Conservation (phyloP, 2,329 filamentous ascomycete species). For the Botrytis hyacinthi region DNA sequence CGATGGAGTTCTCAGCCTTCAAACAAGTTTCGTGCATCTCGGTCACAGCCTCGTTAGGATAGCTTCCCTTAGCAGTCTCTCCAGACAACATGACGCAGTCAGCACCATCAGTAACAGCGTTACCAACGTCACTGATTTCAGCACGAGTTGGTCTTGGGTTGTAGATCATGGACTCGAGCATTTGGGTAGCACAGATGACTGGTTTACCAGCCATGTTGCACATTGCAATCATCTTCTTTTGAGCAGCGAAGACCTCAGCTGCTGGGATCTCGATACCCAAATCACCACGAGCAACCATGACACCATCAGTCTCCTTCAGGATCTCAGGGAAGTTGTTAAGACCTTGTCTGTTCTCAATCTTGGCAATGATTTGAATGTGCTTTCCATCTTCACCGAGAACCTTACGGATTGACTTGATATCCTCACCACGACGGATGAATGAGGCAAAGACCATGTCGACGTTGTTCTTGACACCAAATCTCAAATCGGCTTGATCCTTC, state of each 20-base stretch:
- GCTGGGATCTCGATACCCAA: conserved; percentile 98
- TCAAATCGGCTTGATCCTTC: conserved; percentile 93
- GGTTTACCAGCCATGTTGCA: conserved; percentile 99
- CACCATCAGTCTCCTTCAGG: conserved; percentile 91
- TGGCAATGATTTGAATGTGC: conserved; percentile 99
- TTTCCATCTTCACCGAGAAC: conserved; percentile 89
- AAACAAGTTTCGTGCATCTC: conserved; percentile 99
- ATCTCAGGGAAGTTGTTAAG: conserved; percentile 99
- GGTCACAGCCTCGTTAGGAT: conserved; percentile 84
- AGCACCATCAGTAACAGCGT: conserved; percentile 94
- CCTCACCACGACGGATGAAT: conserved; percentile 91
- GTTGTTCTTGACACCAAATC: conserved; percentile 96
- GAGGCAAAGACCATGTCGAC: conserved; percentile 99
- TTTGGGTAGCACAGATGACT: conserved; percentile 97
- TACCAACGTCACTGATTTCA: conserved; percentile 97
- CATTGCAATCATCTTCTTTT: conserved; percentile 99
- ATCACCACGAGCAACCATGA: conserved; percentile 99
- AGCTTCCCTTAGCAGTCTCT: conserved; percentile 96
- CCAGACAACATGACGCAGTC: conserved; percentile 99
- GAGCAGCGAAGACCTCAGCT: conserved; percentile 96
- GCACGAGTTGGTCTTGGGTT: conserved; percentile 97
- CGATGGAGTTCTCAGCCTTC: conserved; percentile 94
- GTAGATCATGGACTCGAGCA: conserved; percentile 99
- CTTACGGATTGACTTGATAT: conserved; percentile 88
- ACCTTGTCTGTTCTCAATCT: conserved; percentile 99